phyloP scores from a whole-genome alignment of 768 basidiomycete species.

The Russula virescens region DNA sequence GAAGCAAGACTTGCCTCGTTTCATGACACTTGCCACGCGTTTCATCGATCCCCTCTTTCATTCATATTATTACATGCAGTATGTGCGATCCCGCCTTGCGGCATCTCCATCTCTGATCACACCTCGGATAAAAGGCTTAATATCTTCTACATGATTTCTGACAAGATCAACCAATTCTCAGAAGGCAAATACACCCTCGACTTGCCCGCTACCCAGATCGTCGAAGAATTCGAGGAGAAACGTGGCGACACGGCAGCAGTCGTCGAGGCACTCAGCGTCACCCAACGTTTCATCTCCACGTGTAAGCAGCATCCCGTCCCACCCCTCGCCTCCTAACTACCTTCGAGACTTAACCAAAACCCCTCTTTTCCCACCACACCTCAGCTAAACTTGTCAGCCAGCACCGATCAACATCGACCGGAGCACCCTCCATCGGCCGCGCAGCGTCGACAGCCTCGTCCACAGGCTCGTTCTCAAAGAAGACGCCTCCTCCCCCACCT shows the following conservation, averaged over 20 bases:
- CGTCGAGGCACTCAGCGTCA: constrained; percentile 76
- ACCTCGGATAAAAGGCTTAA: constrained; percentile 56
- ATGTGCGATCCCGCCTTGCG: constrained; percentile 33
- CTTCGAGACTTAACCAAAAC: neutral
- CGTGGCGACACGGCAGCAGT: constrained; percentile 77
- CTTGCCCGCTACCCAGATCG: constrained; percentile 62
- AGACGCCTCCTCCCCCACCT: constrained; percentile 26
- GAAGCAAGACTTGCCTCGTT: constrained; percentile 91
- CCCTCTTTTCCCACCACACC: neutral
- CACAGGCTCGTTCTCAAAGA: constrained; percentile 20
- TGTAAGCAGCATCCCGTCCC: constrained; percentile 54
- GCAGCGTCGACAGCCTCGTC: constrained; percentile 24
- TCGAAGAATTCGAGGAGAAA: constrained; percentile 67
- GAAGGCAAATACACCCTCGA: constrained; percentile 70
- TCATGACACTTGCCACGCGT: constrained; percentile 78
- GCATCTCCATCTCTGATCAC: neutral
- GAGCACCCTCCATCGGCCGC: constrained; percentile 6
- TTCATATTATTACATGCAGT: constrained; percentile 99
- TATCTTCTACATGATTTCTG: constrained; percentile 88
- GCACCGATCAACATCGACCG: constrained; percentile 31
- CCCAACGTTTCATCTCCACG: constrained; percentile 78
- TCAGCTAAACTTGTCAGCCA: constrained; percentile 66
- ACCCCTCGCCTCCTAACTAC: neutral
- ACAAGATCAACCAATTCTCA: constrained; percentile 87
- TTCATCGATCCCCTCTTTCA: constrained; percentile 98